Evolutionary conservation across 2,329 filamentous ascomycete species (phyloP).

Genomic region (Simplicillium aogashimaense): DNA sequence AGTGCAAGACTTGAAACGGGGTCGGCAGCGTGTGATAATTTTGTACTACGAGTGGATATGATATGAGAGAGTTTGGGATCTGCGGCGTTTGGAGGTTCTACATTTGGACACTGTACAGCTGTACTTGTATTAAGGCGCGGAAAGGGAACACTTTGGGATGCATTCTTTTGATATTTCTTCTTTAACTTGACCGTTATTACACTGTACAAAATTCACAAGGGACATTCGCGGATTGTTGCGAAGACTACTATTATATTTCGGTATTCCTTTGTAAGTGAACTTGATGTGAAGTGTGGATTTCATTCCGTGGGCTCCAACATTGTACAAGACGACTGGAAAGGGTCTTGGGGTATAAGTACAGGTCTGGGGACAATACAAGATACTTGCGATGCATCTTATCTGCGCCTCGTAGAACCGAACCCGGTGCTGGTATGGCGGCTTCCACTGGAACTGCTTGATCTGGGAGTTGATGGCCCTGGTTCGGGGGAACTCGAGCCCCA

Average conservation of each 20-base stretch:
- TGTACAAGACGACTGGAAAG: background rate
- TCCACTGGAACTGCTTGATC: constrained; percentile 23
- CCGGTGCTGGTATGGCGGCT: constrained; percentile 58
- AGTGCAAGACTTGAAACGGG: too few relatives aligned
- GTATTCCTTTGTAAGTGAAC: background rate
- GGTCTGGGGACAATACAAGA: too few relatives aligned
- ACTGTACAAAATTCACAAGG: too few relatives aligned
- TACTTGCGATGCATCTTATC: constrained; percentile 21
- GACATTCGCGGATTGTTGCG: too few relatives aligned
- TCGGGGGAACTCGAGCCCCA: constrained; percentile 16
- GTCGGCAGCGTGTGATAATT: constrained; percentile 1
- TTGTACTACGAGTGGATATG: background rate
- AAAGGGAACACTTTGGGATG: constrained; percentile 4
- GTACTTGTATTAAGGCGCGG: constrained; percentile 12
- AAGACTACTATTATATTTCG: too few relatives aligned
- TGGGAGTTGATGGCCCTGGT: constrained; percentile 22
- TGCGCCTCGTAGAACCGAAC: constrained; percentile 58
- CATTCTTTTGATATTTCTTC: too few relatives aligned
- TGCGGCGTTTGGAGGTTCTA: background rate
- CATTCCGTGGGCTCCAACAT: background rate
- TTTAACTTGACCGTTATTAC: too few relatives aligned
- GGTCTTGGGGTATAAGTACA: too few relatives aligned
- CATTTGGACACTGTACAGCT: constrained; percentile 14
- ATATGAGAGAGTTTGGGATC: background rate
- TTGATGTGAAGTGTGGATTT: background rate